These are phyloP conservation scores for Suillus plorans DNA, from an alignment of 768 basidiomycete species.

Conservation along the genomic window DNA sequence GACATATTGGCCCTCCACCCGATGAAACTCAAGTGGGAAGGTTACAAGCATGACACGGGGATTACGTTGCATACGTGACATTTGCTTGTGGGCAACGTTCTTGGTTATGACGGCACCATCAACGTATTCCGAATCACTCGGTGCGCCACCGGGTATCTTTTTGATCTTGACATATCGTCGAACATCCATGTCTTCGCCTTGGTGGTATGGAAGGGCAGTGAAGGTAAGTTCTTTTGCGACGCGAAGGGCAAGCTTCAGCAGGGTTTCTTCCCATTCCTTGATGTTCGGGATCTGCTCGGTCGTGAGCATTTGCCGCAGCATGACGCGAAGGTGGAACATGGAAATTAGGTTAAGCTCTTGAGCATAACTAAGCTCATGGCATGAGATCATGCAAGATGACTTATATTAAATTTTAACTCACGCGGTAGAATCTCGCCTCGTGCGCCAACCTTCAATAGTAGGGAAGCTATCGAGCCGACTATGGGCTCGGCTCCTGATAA, in stretches of 20 bases:
- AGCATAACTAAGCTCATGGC: slow-evolving; percentile 55
- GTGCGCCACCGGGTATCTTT: slow-evolving; percentile 92
- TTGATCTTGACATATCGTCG: slow-evolving; percentile 97
- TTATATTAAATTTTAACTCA: slow-evolving; percentile 39
- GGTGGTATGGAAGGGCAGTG: slow-evolving; percentile 63
- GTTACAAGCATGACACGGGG: slow-evolving; percentile 96
- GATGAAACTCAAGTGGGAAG: slow-evolving; percentile 91
- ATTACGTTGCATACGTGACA: slow-evolving; percentile 79
- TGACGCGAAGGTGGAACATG: slow-evolving; percentile 85
- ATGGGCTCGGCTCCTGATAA: slow-evolving; percentile 82
- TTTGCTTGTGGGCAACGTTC: slow-evolving; percentile 95
- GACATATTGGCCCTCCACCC: slow-evolving; percentile 90
- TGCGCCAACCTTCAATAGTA: slow-evolving; percentile 77
- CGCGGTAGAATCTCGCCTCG: slow-evolving; percentile 87
- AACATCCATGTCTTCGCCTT: slow-evolving; percentile 94
- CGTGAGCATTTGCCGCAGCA: slow-evolving; percentile 88
- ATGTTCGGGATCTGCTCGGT: slow-evolving; percentile 81
- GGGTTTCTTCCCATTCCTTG: slow-evolving; percentile 84
- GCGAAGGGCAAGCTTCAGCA: slow-evolving; percentile 79
- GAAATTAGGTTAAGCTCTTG: slow-evolving; percentile 83
- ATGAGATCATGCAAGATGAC: slow-evolving; percentile 4
- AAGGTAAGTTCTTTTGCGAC: slow-evolving; percentile 87
- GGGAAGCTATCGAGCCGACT: slow-evolving; percentile 65
- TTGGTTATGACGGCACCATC: slow-evolving; percentile 97
- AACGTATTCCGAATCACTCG: slow-evolving; percentile 93